These are phyloP conservation scores for Dactylellina sp. DNA, from an alignment of 2,329 filamentous ascomycete genomes.

Conservation along the genomic window DNA sequence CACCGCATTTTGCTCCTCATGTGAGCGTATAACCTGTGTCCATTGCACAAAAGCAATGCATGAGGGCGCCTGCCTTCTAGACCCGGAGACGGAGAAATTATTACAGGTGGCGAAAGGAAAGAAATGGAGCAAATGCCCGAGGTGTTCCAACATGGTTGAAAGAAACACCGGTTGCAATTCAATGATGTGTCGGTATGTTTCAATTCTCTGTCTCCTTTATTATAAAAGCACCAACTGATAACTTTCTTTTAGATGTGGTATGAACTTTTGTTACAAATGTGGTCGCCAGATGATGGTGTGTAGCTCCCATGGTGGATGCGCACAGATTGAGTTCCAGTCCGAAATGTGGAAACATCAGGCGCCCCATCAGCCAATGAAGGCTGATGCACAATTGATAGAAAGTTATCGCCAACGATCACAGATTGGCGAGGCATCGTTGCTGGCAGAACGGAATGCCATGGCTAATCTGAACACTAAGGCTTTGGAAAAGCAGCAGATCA, in stretches of 20 bases:
- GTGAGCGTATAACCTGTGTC: conserved; percentile 47
- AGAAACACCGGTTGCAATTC: conserved; percentile 50
- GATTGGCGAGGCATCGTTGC: conserved; percentile 3
- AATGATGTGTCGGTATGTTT: conserved; percentile 49
- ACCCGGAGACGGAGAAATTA: conserved; percentile 52
- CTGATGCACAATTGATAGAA: conserved; percentile 10
- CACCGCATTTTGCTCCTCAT: conserved; percentile 34
- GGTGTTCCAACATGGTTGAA: conserved; percentile 55
- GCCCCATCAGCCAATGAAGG: conserved; percentile 31
- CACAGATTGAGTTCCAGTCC: conserved; percentile 44
- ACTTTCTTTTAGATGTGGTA: conserved; percentile 32
- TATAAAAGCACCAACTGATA: neutral
- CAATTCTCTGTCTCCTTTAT: neutral
- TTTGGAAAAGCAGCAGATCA: conserved; percentile 27
- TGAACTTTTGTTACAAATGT: conserved; percentile 52
- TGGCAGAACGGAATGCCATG: neutral
- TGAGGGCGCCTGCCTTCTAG: conserved; percentile 47
- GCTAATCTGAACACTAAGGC: conserved; percentile 27
- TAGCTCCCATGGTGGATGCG: conserved; percentile 12
- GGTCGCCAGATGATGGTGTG: conserved; percentile 34
- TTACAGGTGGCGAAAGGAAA: conserved; percentile 48
- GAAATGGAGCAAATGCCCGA: conserved; percentile 54
- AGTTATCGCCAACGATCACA: conserved; percentile 23
- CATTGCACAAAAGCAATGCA: conserved; percentile 53
- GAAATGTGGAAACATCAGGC: conserved; percentile 45